These are phyloP conservation scores for Trematosphaeria pertusa DNA, from an alignment of 2,329 filamentous ascomycete species.

Conservation along the genomic window DNA sequence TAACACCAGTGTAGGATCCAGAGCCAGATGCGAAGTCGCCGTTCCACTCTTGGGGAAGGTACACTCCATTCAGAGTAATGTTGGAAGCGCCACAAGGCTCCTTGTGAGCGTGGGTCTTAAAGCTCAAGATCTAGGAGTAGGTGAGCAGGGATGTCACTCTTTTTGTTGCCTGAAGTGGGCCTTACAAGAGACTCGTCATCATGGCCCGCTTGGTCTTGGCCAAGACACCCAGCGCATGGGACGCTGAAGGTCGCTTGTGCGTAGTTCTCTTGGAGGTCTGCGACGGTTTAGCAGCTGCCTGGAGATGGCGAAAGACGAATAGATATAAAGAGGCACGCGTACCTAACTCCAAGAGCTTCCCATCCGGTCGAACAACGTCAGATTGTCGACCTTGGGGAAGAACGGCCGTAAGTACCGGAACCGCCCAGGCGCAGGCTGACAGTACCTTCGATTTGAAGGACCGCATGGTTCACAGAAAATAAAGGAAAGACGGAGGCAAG, in stretches of 20 bases:
- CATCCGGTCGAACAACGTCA: conserved; percentile 24
- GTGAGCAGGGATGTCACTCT: conserved; percentile 34
- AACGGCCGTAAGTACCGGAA: conserved; percentile 38
- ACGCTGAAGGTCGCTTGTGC: conserved; percentile 53
- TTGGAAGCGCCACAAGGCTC: conserved; percentile 49
- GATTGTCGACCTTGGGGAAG: conserved; percentile 22
- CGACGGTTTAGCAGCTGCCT: conserved; percentile 42
- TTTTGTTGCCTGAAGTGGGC: conserved; percentile 44
- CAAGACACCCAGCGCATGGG: conserved; percentile 52
- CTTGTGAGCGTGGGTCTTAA: conserved; percentile 48
- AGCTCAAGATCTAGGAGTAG: conserved; percentile 48
- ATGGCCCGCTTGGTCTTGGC: conserved; percentile 43
- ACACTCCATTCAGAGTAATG: conserved; percentile 51
- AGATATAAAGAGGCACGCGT: conserved; percentile 30
- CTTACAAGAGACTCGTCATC: conserved; percentile 52
- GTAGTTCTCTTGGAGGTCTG: conserved; percentile 44
- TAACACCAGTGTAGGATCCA: conserved; percentile 38
- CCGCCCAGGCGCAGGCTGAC: conserved; percentile 36
- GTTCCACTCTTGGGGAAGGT: conserved; percentile 47
- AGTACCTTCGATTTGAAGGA: conserved; percentile 42
- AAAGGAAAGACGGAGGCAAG: conserved; percentile 12
- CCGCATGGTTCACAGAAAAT: conserved; percentile 30
- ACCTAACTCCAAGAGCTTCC: conserved; percentile 40
- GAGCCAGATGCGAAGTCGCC: conserved; percentile 46
- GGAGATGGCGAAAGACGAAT: conserved; percentile 29